phyloP scores from a whole-genome alignment of 345 rosid genomes.

The Carallia pectinifolia region DNA sequence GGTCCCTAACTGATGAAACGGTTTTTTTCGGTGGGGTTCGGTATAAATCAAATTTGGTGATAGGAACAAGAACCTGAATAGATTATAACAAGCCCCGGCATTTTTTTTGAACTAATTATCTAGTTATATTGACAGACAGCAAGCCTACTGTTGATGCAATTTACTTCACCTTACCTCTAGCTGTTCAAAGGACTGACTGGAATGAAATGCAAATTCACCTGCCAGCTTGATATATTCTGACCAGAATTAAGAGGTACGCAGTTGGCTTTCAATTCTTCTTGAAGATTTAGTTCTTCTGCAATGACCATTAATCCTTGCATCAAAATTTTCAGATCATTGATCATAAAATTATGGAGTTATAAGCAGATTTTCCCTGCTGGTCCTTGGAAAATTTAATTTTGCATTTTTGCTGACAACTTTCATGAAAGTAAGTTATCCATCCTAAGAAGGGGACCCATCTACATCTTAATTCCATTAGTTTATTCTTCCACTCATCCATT shows the following conservation, averaged over 20 bases:
- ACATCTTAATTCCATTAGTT: conserved; percentile 23
- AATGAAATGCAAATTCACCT: too few species aligned
- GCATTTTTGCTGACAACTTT: not conserved
- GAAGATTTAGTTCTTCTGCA: too few species aligned
- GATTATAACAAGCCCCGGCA: too few species aligned
- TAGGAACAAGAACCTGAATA: not conserved
- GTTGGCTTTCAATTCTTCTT: not conserved
- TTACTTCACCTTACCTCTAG: not conserved
- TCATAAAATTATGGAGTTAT: not conserved
- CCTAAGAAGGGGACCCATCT: not conserved
- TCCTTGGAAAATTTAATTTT: not conserved
- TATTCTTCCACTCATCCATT: conserved; percentile 21
- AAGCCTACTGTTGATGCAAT: conserved; percentile 3
- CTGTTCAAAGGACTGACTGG: not conserved
- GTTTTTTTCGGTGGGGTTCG: too few species aligned
- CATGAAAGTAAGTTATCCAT: not conserved
- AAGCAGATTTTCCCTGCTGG: not conserved
- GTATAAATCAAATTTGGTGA: not conserved
- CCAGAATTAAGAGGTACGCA: not conserved
- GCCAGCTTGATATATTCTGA: not conserved
- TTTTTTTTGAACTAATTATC: not conserved
- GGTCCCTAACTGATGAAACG: too few species aligned
- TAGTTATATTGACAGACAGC: not conserved
- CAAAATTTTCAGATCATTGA: not conserved
- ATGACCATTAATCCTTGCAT: not conserved